These are phyloP conservation scores for Ustilago crameri DNA, from an alignment of 1,284 basidiomycete genomes.

Conservation along the genomic window DNA sequence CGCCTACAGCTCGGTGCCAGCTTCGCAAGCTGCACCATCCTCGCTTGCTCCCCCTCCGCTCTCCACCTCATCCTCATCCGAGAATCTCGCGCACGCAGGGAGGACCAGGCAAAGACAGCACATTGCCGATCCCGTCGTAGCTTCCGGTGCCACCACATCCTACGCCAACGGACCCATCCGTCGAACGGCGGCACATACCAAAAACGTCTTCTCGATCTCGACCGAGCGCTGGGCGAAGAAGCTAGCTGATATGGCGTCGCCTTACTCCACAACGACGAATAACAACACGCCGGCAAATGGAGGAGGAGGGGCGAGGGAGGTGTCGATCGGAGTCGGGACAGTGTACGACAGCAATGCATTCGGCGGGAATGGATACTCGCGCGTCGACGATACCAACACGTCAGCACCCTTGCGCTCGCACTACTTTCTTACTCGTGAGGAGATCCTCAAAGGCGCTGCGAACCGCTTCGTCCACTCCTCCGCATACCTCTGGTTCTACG, in stretches of 20 bases:
- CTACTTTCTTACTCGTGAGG: constrained; percentile 60
- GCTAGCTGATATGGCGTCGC: constrained; percentile 35
- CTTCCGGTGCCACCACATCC: constrained; percentile 27
- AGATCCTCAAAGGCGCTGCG: constrained; percentile 66
- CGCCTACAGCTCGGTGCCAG: constrained; percentile 32
- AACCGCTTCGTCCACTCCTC: constrained; percentile 67
- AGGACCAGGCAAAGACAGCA: constrained; percentile 29
- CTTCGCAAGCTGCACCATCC: constrained; percentile 37
- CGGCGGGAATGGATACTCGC: constrained; percentile 15
- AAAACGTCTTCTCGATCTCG: constrained; percentile 50
- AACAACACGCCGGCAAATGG: background rate
- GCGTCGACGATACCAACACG: constrained; percentile 6
- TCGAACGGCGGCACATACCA: constrained; percentile 33
- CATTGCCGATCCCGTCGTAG: constrained; percentile 39
- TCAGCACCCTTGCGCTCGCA: constrained; percentile 43
- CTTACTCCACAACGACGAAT: constrained; percentile 12
- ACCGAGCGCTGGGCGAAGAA: constrained; percentile 45
- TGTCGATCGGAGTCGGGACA: constrained; percentile 35
- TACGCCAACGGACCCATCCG: constrained; percentile 23
- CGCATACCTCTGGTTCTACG: constrained; percentile 66
- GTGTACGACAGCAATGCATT: constrained; percentile 40
- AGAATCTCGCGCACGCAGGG: background rate
- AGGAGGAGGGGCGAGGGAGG: constrained; percentile 14
- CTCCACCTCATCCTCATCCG: constrained; percentile 6
- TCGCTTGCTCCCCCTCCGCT: constrained; percentile 19